Evolutionary conservation across 2,329 filamentous ascomycete genomes (phyloP), one percentile per base, ranked within the genome.

Genomic region (Penicillium sp.): DNA sequence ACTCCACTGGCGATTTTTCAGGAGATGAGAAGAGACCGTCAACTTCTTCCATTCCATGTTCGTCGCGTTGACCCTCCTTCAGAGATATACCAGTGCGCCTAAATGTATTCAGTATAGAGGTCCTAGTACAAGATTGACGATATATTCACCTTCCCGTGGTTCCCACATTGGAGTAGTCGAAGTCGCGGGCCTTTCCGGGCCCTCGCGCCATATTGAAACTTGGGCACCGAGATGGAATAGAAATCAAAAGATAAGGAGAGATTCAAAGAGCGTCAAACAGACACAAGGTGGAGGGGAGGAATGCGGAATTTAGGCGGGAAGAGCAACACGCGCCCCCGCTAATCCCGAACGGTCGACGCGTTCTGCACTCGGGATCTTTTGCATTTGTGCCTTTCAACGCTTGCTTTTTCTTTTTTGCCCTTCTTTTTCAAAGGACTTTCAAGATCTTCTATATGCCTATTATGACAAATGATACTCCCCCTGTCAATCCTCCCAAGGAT

Each of bases 81-180:
- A 97, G 76, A 1, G 86, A 89, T 26, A 96, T 83, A 43, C 94
- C 94, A 1, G 94, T 99, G 82, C 96, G 95, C 65, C 93, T 97
- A 65, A 48, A 50, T 18, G 54, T 63, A 48, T 46, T 50, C 54
- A 70, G 61, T 43, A 53, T 48, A 32, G 7, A 43, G 40, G 26
- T 14, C 43, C n/a, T 47, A 37, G 34, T 52, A 24, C 42, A 50
- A 52, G 52, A 49, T 49, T 26, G 46, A 46, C 32, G 31, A 37
- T 50, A 38, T 34, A 58, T 66, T 69, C 55, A 79, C 77, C 78
- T 75, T 71, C 78, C 78, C 52, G 70, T 69, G 58, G 74, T 78
- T 35, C 78, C 78, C 48, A 80, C 71, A 60, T 78, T 77, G 38
- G 76, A 77, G 61, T 76, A 80, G 60, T 80, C 76, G 62, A 75